Conservation (phyloP, 805 yeast species). For the Ogataea saltuana region DNA sequence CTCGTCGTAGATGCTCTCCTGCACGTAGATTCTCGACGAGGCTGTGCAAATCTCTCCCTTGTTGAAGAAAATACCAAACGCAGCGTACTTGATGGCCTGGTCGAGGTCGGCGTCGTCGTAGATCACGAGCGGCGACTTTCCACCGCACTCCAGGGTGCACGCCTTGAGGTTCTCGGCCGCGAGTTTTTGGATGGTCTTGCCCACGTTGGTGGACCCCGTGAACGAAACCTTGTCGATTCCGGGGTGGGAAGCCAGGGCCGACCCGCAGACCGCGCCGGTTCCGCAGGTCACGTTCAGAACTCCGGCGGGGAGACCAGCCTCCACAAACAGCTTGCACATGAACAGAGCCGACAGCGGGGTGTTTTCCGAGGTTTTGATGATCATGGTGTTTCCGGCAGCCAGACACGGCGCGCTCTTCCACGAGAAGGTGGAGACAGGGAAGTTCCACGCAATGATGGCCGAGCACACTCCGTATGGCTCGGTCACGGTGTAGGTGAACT, state of each 20-base stretch:
- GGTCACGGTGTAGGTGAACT: slow-evolving; percentile 60
- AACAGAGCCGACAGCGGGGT: slow-evolving; percentile 67
- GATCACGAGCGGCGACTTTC: slow-evolving; percentile 90
- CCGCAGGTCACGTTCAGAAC: slow-evolving; percentile 65
- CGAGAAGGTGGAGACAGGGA: slow-evolving; percentile 66
- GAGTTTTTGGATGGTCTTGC: slow-evolving; percentile 75
- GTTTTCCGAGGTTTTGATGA: slow-evolving; percentile 63
- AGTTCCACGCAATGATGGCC: slow-evolving; percentile 73
- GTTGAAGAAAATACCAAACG: slow-evolving; percentile 85
- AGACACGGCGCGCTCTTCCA: slow-evolving; percentile 72
- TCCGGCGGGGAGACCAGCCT: slow-evolving; percentile 67
- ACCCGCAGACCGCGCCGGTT: slow-evolving; percentile 60
- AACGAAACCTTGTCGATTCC: slow-evolving; percentile 63
- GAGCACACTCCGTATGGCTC: slow-evolving; percentile 74
- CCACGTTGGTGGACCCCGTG: slow-evolving; percentile 71
- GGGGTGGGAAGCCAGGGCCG: slow-evolving; percentile 56
- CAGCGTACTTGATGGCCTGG: slow-evolving; percentile 71
- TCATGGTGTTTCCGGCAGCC: slow-evolving; percentile 65
- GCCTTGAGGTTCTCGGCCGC: slow-evolving; percentile 87
- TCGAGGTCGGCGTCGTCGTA: slow-evolving; percentile 83
- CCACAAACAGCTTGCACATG: slow-evolving; percentile 51
- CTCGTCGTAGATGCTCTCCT: slow-evolving; percentile 80
- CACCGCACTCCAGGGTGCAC: slow-evolving; percentile 93
- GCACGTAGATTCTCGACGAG: slow-evolving; percentile 88
- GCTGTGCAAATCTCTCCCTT: slow-evolving; percentile 97